Evolutionary conservation across 2,329 filamentous ascomycete genomes (phyloP), one percentile per base, ranked within the genome.

Genomic region (Cercospora berteroae): DNA sequence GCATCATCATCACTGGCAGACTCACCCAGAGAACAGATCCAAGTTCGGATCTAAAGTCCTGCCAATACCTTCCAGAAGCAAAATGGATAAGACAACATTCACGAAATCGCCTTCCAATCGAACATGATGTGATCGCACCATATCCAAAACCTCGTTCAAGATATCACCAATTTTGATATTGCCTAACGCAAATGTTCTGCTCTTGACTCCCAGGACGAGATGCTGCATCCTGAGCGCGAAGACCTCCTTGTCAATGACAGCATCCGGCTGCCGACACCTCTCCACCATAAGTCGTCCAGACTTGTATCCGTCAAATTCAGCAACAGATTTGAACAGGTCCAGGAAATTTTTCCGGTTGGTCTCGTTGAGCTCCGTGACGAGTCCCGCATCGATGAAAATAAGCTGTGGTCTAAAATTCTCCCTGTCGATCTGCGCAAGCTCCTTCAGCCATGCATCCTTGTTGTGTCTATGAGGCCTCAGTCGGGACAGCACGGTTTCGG

Each of bases 141-240:
- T 97, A 67, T 86, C 86, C 55, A 99, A 83, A 0, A 98, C 95
- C 73, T 96, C 87, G 75, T 95, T 93, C 31, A 99, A 81, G 20
- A 99, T 93, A 74, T 99, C 95, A 10, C 95, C 95, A 70, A 99
- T 97, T 81, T 94, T 96, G 80, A 99, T 90, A 76, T 93, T 97
- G 4, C 94, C 94, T 0, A 99, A 85, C 0, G 95, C 94, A 65
- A 99, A 90, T 0, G 95, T 99, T 50, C 89, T 87, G 72, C 89
- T 91, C 83, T 98, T 98, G 72, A 99, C 93, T 29, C 90, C 88
- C 0, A 98, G 83, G 2, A 99, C 93, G 4, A 99, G 86, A 80
- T 98, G 94, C 79, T 99, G 94, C 94, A 99, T 98, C 78, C 93
- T 93, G 67, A 98, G 83, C 0, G 94, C 93, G 76, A 98, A 99